Conservation (phyloP, 164 flowering plant species). For the Euptelea pleiosperma region DNA sequence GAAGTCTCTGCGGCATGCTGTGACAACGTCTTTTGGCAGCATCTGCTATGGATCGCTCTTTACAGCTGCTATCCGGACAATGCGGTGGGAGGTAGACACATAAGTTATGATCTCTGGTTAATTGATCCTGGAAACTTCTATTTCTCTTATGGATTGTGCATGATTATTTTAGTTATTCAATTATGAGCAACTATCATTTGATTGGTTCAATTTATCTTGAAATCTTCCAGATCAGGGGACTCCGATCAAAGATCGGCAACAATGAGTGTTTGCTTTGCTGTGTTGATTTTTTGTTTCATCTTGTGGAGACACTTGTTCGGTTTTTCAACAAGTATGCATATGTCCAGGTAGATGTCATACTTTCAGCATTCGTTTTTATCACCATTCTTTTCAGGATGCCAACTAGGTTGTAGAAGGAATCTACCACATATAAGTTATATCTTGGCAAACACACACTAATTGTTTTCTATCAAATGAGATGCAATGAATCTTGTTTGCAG, state of each 20-base stretch:
- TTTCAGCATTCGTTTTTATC: too few relatives aligned
- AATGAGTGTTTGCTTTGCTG: conserved; percentile 98
- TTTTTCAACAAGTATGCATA: conserved; percentile 98
- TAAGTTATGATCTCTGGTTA: conserved; percentile 1
- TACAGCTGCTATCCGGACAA: conserved; percentile 89
- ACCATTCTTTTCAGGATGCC: not conserved
- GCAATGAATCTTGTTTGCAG: not conserved
- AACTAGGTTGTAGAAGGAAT: not conserved
- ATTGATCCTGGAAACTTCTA: not conserved
- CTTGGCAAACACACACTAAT: not conserved
- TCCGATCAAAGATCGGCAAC: conserved; percentile 92
- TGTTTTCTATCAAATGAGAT: not conserved
- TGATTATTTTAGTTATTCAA: not conserved
- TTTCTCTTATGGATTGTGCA: not conserved
- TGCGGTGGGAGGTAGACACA: conserved; percentile 88
- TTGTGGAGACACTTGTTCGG: conserved; percentile 95
- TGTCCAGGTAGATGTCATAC: conserved; percentile 65
- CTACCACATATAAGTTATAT: not conserved
- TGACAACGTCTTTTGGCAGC: conserved; percentile 96
- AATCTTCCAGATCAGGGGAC: conserved; percentile 77
- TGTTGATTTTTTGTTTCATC: conserved; percentile 91
- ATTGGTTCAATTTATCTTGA: conserved; percentile 5
- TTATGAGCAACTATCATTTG: conserved; percentile 4
- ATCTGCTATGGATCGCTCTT: conserved; percentile 98
- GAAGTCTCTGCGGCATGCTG: conserved; percentile 66